phyloP scores from a whole-genome alignment of 441 rosid genomes.

The Jatropha multifida region DNA sequence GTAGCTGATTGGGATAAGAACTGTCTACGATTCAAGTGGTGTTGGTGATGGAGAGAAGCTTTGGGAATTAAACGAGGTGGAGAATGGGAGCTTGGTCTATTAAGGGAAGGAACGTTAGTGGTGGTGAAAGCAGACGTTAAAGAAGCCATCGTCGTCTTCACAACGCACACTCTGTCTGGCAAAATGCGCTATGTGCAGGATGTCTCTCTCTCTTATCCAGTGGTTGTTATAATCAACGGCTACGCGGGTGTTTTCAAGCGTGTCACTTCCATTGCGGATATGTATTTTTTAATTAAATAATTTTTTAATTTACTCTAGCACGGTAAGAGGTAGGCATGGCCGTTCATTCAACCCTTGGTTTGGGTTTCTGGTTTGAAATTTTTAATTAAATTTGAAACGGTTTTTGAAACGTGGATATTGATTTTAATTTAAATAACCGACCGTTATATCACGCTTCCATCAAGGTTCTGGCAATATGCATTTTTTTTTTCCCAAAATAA shows the following conservation, averaged over 20 bases:
- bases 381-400: no score
- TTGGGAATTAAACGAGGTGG: conserved; percentile 25
- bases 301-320: no score
- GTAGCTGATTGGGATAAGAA: conserved; percentile 57
- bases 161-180: neutral
- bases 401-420: no score
- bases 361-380: no score
- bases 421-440: no score
- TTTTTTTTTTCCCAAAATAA: no score
- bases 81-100: conserved; percentile 10
- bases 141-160: conserved; percentile 47
- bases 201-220: conserved; percentile 28
- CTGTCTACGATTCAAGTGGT: conserved; percentile 48
- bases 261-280: conserved; percentile 2
- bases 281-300: no score
- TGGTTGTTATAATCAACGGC: conserved; percentile 29
- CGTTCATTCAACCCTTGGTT: no score
- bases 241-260: conserved; percentile 35
- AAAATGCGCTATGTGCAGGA: neutral
- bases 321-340: no score
- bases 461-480: no score
- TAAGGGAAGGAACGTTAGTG: conserved; percentile 27
- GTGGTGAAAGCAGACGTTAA: conserved; percentile 41
- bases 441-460: no score
- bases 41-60: conserved; percentile 29